Conservation (phyloP, 768 basidiomycete species). For the Rossbeevera mucosa region DNA sequence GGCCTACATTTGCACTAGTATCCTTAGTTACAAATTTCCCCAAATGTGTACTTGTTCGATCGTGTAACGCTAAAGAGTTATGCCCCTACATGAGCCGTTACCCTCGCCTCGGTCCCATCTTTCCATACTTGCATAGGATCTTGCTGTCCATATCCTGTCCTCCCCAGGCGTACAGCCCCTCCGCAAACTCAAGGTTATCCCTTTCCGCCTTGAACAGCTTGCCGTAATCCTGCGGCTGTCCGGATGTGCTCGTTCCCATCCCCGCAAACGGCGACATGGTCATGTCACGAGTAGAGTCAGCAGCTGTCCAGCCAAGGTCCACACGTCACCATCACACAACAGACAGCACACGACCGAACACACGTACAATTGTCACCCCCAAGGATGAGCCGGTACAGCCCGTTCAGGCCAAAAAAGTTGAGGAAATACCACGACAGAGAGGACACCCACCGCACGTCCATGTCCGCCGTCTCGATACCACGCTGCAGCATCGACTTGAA, state of each 20-base stretch:
- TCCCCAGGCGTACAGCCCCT: constrained; percentile 80
- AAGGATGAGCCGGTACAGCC: constrained; percentile 89
- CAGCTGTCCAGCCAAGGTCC: constrained; percentile 45
- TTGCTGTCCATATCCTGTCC: constrained; percentile 77
- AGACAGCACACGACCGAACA: constrained; percentile 1
- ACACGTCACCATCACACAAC: constrained; percentile 12
- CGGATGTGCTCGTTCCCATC: constrained; percentile 41
- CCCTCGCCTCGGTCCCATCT: constrained; percentile 35
- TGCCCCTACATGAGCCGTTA: constrained; percentile 22
- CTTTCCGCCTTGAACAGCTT: constrained; percentile 89
- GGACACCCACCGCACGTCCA: constrained; percentile 99
- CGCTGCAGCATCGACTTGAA: constrained; percentile 98
- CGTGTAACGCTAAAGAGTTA: constrained; percentile 29
- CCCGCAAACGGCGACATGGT: constrained; percentile 63
- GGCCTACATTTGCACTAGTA: constrained; percentile 11
- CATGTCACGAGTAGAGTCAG: constrained; percentile 75
- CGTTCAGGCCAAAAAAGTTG: constrained; percentile 97
- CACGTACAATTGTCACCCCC: constrained; percentile 82
- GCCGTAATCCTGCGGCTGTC: constrained; percentile 74
- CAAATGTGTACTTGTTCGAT: constrained; percentile 22
- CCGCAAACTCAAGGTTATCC: constrained; percentile 90
- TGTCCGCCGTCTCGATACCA: constrained; percentile 89
- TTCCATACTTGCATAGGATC: constrained; percentile 75
- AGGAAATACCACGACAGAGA: constrained; percentile 99
- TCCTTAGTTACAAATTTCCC: constrained; percentile 14